Evolutionary conservation across 805 yeast genomes (phyloP).

Genomic region (Starmerella ratchasimensis): DNA sequence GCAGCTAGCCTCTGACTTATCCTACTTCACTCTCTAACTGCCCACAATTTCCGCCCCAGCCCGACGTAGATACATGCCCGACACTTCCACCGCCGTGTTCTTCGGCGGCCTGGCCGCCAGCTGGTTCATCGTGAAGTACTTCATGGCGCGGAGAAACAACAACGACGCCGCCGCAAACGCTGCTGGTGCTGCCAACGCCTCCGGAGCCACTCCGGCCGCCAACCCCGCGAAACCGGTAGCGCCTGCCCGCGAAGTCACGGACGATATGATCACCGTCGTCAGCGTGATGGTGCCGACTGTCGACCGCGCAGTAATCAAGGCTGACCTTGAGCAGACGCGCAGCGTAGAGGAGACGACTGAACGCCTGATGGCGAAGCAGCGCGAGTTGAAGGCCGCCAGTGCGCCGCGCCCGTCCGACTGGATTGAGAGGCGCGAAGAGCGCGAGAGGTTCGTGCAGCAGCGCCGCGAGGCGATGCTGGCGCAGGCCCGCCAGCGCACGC

Average conservation of each 20-base stretch:
- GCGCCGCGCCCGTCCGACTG: conserved; percentile 23
- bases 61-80: conserved; percentile 17
- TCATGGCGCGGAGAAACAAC: neutral
- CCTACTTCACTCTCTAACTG: no score
- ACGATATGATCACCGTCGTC: conserved; percentile 68
- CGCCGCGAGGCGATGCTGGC: conserved; percentile 46
- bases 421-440: conserved; percentile 33
- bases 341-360: conserved; percentile 73
- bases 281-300: conserved; percentile 68
- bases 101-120: conserved; percentile 18
- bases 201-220: neutral
- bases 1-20: no score
- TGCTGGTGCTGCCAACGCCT: neutral
- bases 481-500: conserved; percentile 38
- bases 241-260: conserved; percentile 24
- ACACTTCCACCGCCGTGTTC: conserved; percentile 16
- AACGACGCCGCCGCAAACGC: neutral
- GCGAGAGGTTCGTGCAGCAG: conserved; percentile 33
- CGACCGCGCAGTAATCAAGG: conserved; percentile 53
- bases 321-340: conserved; percentile 52
- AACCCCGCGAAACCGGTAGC: conserved; percentile 1
- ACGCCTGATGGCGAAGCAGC: conserved; percentile 50
- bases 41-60: no score
- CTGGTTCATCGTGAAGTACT: conserved; percentile 14
- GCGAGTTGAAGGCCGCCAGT: conserved; percentile 1